phyloP scores from a whole-genome alignment of 352 stramenopile species.

The Phytophthora brassicae region DNA sequence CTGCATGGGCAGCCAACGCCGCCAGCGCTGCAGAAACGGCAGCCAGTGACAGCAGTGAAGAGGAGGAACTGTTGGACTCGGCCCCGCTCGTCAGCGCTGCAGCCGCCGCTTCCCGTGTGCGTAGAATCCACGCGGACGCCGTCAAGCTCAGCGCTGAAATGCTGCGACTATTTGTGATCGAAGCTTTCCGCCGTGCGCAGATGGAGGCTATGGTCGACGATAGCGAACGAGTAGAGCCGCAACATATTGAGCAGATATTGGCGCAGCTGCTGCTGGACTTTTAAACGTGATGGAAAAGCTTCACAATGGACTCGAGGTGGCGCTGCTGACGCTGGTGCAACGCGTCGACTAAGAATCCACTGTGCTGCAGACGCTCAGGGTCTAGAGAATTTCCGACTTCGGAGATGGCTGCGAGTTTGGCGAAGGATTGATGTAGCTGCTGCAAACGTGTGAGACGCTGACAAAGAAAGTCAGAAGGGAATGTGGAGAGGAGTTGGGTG shows the following conservation, averaged over 20 bases:
- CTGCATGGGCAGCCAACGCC: slow-evolving; percentile 49
- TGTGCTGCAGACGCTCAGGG: slow-evolving; percentile 46
- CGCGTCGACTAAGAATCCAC: slow-evolving; percentile 46
- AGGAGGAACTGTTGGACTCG: slow-evolving; percentile 52
- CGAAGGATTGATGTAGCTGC: slow-evolving; percentile 61
- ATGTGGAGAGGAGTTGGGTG: no score
- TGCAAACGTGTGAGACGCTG: slow-evolving; percentile 61
- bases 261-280: slow-evolving; percentile 83
- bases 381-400: slow-evolving; percentile 27
- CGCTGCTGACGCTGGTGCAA: slow-evolving; percentile 41
- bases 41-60: slow-evolving; percentile 36
- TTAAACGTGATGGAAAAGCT: slow-evolving; percentile 33
- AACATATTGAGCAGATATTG: slow-evolving; percentile 81
- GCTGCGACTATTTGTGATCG: slow-evolving; percentile 74
- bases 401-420: slow-evolving; percentile 51
- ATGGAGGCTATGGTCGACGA: slow-evolving; percentile 89
- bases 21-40: slow-evolving; percentile 19
- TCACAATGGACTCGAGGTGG: slow-evolving; percentile 37
- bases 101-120: slow-evolving; percentile 38
- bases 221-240: slow-evolving; percentile 64
- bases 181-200: slow-evolving; percentile 76
- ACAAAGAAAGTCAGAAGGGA: neutral
- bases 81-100: slow-evolving; percentile 29
- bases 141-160: slow-evolving; percentile 76
- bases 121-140: slow-evolving; percentile 77